These are phyloP conservation scores for Diaporthe sp. DNA, from an alignment of 2,329 filamentous ascomycete genomes.

Conservation along the genomic window DNA sequence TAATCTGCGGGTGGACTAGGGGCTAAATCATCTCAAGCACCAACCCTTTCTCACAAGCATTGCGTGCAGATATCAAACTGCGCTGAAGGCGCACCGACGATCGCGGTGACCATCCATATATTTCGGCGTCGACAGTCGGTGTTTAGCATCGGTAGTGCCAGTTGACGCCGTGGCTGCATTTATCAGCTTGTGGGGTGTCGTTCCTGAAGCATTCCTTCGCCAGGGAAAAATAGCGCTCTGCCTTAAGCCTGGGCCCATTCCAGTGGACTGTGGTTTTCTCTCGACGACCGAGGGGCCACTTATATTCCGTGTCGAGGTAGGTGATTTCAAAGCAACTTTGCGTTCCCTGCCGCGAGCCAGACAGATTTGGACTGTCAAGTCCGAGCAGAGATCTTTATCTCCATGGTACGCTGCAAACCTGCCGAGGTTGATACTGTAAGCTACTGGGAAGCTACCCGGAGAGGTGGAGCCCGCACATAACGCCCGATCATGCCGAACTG, in stretches of 20 bases:
- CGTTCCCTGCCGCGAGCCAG: neutral
- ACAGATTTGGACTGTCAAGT: neutral
- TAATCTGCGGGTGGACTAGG: neutral
- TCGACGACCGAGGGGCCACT: neutral
- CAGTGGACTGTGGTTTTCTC: neutral
- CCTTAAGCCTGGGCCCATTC: neutral
- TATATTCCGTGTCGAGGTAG: neutral
- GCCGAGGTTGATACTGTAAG: neutral
- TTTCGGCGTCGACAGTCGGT: neutral
- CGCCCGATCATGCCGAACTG: neutral
- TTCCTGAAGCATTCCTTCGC: neutral
- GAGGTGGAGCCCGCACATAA: conserved; percentile 1
- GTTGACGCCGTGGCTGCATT: neutral
- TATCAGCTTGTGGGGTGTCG: conserved; percentile 2
- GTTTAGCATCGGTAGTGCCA: neutral
- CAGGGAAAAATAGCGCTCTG: neutral
- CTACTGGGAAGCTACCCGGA: neutral
- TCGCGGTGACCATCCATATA: neutral
- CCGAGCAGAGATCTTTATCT: neutral
- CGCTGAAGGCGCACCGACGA: neutral
- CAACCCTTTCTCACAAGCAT: neutral
- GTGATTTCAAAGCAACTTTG: neutral
- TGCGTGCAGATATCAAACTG: neutral
- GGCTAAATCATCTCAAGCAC: neutral
- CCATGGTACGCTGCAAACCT: neutral